Evolutionary conservation across 768 basidiomycete genomes (phyloP), one percentile per base, ranked within the genome.

Genomic region (Kondoa subrosea): DNA sequence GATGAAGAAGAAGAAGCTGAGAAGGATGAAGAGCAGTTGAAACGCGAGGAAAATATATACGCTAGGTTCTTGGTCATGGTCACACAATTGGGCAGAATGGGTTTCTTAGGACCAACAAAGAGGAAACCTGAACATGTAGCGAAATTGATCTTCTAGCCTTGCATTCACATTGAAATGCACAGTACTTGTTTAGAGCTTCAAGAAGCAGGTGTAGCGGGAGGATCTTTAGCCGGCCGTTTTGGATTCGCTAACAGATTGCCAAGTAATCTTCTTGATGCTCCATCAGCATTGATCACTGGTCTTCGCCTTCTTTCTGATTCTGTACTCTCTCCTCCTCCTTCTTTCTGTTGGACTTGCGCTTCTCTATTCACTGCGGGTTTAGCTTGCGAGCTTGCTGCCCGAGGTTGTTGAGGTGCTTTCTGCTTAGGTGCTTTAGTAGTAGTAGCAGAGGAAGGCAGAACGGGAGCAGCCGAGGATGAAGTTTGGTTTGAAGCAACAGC

Each of bases 131-230:
- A 74, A 65, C 73, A 74, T 50, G 71, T 73, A 0, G 30, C 71
- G 29, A 72, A 72, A 40, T 66, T 67, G n/a, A 70, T 73, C 14
- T 75, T 71, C 57, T 74, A 62, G 65, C n/a, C n/a, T n/a, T n/a
- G n/a, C n/a, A n/a, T n/a, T n/a, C n/a, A n/a, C n/a, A n/a, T n/a
- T n/a, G n/a, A n/a, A n/a, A n/a, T n/a, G n/a, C n/a, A n/a, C n/a
- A n/a, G n/a, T n/a, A n/a, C n/a, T n/a, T n/a, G n/a, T n/a, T 16
- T 14, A 57, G 4, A 26, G 25, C 25, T 60, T 60, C 25, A n/a
- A 25, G 59, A 15, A 25, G 59, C 59, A 25, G 12, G 25, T 60
- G 59, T 8, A 15, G 16, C 34, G 31, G 61, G 29, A 12, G 29
- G 4, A 4, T 27, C 12, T 16, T 34, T 34, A 17, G 61, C n/a